Percentiles rank a stretch among this genome's conserved stretches.
Evolutionary conservation across 2,329 filamentous ascomycete genomes (phyloP).

Genomic region (Ophiostoma sp.): DNA sequence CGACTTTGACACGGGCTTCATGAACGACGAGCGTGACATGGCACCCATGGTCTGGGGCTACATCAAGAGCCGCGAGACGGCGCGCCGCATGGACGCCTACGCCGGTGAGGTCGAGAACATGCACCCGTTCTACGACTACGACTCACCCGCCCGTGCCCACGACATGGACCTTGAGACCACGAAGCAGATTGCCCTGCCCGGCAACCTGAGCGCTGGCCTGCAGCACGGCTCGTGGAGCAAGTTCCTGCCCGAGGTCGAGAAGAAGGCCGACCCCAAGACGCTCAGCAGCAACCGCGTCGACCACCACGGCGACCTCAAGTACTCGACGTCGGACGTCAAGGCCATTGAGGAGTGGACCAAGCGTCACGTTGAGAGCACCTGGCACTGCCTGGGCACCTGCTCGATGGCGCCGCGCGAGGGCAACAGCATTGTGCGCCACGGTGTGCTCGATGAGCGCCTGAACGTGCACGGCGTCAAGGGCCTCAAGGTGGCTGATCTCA

Average conservation of each 20-base stretch:
- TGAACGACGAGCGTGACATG: conserved; percentile 83
- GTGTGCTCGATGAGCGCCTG: conserved; percentile 69
- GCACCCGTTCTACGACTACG: conserved; percentile 68
- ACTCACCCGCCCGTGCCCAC: conserved; percentile 62
- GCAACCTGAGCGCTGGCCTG: conserved; percentile 66
- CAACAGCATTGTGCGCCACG: conserved; percentile 75
- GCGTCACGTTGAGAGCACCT: conserved; percentile 70
- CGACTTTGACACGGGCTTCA: conserved; percentile 76
- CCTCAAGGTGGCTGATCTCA: conserved; percentile 70
- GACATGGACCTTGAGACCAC: conserved; percentile 73
- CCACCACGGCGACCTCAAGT: conserved; percentile 59
- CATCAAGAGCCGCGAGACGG: conserved; percentile 76
- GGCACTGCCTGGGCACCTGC: conserved; percentile 64
- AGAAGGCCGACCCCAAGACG: conserved; percentile 40
- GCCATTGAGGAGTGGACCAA: conserved; percentile 65
- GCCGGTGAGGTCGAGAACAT: conserved; percentile 64
- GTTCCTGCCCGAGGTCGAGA: conserved; percentile 51
- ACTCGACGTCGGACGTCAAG: conserved; percentile 57
- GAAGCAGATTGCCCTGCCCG: conserved; percentile 67
- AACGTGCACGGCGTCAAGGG: conserved; percentile 74
- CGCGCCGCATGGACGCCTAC: conserved; percentile 70
- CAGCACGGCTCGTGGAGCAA: conserved; percentile 68
- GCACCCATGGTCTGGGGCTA: conserved; percentile 80
- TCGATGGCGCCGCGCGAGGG: conserved; percentile 72
- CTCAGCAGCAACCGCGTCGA: conserved; percentile 62